Base-by-base conservation (phyloP, 768 basidiomycete genomes). In the Ramaria sp. region DNA sequence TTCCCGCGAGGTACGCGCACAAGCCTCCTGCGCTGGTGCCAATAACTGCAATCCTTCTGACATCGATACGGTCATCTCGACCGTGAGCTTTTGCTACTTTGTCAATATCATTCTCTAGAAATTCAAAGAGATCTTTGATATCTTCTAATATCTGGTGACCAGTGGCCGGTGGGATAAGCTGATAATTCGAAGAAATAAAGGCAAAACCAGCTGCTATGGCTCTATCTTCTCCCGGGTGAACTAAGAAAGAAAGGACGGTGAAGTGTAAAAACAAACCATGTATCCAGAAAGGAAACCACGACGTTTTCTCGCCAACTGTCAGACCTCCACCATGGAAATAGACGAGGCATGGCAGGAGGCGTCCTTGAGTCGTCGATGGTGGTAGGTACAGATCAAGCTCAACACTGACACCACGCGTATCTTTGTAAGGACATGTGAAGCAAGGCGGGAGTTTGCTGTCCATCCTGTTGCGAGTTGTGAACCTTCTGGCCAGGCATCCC, bases 241-340 rank as follows among this genome's bases (percentile, higher is more conserved):
- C 22, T n/a, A 28, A 3, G 52, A 42, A 10, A 34, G 16, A 18
- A n/a, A 10, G 20, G 12, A 18, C 25, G 16, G 24, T 18, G 25
- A 20, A 25, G 15, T 51, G 45, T 22, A 27, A 50, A 52, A 15
- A 51, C 10, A n/a, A 18, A 83, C 83, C 71, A 47, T 73, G 64
- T 24, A 85, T 65, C 84, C 84, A 86, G n/a, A 50, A 57, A 1
- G 83, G 83, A 62, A 83, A 78, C 81, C 81, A 85, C 60, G 76
- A 78, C 30, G 61, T 63, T 50, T 76, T 70, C 58, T 78, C 76
- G 0, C 83, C 83, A 15, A 77, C 79, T 0, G 78, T 74, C 30
- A 85, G 64, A 7, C 81, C 82, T 2, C 83, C 83, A 6, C 79
- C 73, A 52, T 73, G 73, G 45, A 73, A 74, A 59, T 68, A 73